These are phyloP conservation scores for Talaromyces nanjingensis DNA, from an alignment of 495 filamentous ascomycete genomes.

Conservation along the genomic window DNA sequence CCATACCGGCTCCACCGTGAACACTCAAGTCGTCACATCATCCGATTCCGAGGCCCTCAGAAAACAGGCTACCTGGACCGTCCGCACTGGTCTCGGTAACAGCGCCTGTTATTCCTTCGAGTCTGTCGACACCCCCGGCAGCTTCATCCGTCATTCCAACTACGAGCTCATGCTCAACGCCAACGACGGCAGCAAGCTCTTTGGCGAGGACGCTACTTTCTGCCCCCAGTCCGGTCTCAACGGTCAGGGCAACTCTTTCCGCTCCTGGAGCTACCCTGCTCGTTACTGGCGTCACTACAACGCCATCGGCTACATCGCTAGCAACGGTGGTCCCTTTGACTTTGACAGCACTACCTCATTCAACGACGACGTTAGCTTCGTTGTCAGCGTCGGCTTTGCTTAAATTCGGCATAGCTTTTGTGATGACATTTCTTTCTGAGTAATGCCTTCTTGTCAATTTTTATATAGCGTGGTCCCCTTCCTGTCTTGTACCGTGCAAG, in stretches of 20 bases:
- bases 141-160: conserved; percentile 45
- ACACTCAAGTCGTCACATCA: conserved; percentile 46
- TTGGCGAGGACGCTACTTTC: conserved; percentile 50
- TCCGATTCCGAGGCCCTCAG: conserved; percentile 38
- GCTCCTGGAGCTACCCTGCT: conserved; percentile 53
- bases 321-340: conserved; percentile 42
- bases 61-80: conserved; percentile 47
- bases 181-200: conserved; percentile 43
- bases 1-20: conserved; percentile 37
- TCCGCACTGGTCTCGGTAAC: conserved; percentile 44
- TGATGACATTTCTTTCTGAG: not conserved
- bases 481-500: not conserved
- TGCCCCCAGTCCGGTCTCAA: conserved; percentile 40
- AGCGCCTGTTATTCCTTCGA: conserved; percentile 50
- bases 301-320: conserved; percentile 38
- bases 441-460: not conserved
- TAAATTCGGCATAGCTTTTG: conserved; percentile 9
- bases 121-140: conserved; percentile 46
- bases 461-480: not conserved
- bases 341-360: conserved; percentile 42
- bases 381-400: conserved; percentile 36
- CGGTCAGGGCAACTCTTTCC: conserved; percentile 39
- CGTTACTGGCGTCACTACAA: conserved; percentile 47
- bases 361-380: conserved; percentile 45
- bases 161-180: conserved; percentile 40